Evolutionary conservation across 495 filamentous ascomycete genomes (phyloP), one percentile per base, ranked within the genome.

Genomic region (Monascus purpureus): DNA sequence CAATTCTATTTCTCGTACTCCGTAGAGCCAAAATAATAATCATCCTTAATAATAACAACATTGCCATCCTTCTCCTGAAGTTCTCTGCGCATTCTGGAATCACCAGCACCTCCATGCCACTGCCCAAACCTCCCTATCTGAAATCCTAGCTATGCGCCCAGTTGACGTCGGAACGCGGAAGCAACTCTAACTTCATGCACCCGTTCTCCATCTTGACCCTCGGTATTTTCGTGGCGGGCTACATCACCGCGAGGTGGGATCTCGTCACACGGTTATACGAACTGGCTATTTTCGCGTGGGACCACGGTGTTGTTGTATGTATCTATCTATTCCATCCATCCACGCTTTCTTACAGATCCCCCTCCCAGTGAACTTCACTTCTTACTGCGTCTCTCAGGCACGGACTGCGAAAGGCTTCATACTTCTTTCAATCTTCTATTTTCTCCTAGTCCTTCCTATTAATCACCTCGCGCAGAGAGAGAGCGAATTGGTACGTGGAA

Each of bases 221-320:
- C 61, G 85, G 79, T 53, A 93, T 99, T 68, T 99, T 99, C 63
- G 76, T 96, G 67, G 88, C 90, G 60, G 90, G 90, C 58, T 99
- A 99, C 68, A 95, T 84, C 53, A 95, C 92, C 59, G 90, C 90
- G 47, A 78, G 92, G 65, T 96, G 86, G 85, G 87, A 95, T 57
- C 75, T 99, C 32, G 86, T 95, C 41, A 93, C 85, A 35, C 78
- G 85, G 41, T 70, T 94, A 34, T 88, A 93, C 76, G 87, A 96
- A 57, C 70, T 99, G 45, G 82, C 83, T 32, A 82, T 90, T 33
- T 99, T 95, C 54, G 90, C 92, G 42, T 93, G 85, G 87, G 82
- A 93, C 55, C 83, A 94, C 82, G 86, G 87, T 50, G 90, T 99
- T 47, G 82, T 97, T 49, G 88, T 94, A 62, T 59, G 85, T 13